Evolutionary conservation across 768 basidiomycete genomes (phyloP), one percentile per base, ranked within the genome.

Genomic region (Mycena vitilis): DNA sequence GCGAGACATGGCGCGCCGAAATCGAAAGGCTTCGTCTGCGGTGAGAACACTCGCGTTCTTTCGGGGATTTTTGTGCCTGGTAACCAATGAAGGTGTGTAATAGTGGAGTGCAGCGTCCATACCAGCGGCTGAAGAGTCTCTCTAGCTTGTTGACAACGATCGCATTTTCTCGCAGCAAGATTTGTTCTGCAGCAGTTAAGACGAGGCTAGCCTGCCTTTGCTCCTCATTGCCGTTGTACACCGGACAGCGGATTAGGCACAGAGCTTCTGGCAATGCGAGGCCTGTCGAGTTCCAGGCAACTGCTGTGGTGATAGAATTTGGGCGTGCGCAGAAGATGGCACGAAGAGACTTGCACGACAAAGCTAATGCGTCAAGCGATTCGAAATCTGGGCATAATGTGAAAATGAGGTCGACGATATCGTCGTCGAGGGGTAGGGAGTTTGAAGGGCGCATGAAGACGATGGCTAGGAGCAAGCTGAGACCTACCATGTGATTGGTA

Each of bases 1-100:
- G 4, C 63, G 52, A 44, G 55, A 56, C 63, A 57, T 57, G 18
- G 63, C 63, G 30, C 63, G 52, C 15, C 40, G 42, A 15, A 64
- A 56, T 13, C 53, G 38, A n/a, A 37, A 45, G 16, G 62, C 15
- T 23, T 63, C 62, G 9, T 42, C 18, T 1, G 52, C 1, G 5
- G 53, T 22, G 30, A 64, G 54, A 25, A 48, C 63, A 30, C 63
- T 64, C 2, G 23, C n/a, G 3, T 2, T 5, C 5, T 25, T 36
- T 3, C 11, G n/a, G 1, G 44, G 42, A 16, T 64, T 42, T 37
- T 64, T 64, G 40, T 64, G 30, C 53, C 63, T 64, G 54, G 2
- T 8, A 23, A 25, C 2, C 18, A 15, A 44, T 54, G 34, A 25
- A 22, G 8, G 40, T 10, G 5, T 15, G n/a, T 22, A 49, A 36